Base-by-base conservation (phyloP, 2,329 filamentous ascomycete genomes). In the Rhexocercosporidium sp. region DNA sequence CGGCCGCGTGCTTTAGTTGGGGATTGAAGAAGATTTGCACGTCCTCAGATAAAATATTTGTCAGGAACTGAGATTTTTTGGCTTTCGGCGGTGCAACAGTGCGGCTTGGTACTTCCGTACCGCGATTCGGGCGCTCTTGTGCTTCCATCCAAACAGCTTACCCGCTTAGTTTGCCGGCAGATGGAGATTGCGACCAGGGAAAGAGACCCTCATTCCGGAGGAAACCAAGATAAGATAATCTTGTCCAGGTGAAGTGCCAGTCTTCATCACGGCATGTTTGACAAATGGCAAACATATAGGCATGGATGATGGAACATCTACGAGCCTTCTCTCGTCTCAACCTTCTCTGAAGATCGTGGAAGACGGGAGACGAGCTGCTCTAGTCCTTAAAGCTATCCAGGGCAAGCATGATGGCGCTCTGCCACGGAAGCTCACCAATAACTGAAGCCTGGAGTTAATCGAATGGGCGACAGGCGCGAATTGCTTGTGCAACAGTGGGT, bases 271-370 rank as follows among this genome's bases (percentile, higher is more conserved):
- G 20, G 56, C 41, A 60, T 47, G 25, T 29, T 22, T 12, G 53
- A 12, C 11, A 29, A 20, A 47, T n/a, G 47, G 37, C 25, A 60
- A 44, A 60, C 39, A 46, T 29, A 60, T 31, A 20, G 39, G 31
- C 57, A 60, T 18, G 54, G 54, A 41, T 57, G 34, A 57, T 57
- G 31, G 20, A 57, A 16, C 54, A 20, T 57, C 20, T 25, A 39
- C 16, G 29, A 16, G 39, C 22, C 37, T 46, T 22, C 41, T 9
- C 57, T 44, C 39, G 39, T 12, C 25, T 46, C 57, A 44, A 31
- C 41, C 16, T 47, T 47, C 41, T 18, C 57, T 27, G 14, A 9
- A n/a, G 4, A 20, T 47, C 22, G 44, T n/a, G 25, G 14, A 27
- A 14, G 39, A n/a, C n/a, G n/a, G 20, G n/a, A n/a, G n/a, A n/a